Conservation (phyloP, 139 green algal species). For the Choricystis sp. region DNA sequence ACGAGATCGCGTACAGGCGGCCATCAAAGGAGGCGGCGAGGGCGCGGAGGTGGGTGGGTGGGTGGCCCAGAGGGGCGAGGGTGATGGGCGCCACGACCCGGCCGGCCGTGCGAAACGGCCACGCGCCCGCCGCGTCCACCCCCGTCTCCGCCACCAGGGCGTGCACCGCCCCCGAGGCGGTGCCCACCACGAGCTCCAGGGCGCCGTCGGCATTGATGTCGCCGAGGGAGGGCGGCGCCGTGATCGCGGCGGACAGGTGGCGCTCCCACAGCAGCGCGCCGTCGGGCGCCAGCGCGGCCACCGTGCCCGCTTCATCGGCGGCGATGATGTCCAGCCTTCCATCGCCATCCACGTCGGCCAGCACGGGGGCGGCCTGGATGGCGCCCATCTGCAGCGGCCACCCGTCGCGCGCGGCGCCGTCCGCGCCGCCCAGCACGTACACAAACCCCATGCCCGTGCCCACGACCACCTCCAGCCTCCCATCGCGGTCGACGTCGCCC, state of each 20-base stretch:
- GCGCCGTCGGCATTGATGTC: slow-evolving; percentile 9
- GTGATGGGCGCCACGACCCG: slow-evolving; percentile 6
- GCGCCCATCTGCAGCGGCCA: slow-evolving; percentile 86
- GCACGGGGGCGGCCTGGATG: slow-evolving; percentile 76
- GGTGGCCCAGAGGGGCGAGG: not conserved
- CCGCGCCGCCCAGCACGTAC: slow-evolving; percentile 69
- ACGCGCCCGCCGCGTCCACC: slow-evolving; percentile 27
- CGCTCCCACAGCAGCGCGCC: slow-evolving; percentile 84
- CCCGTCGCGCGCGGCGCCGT: slow-evolving; percentile 24
- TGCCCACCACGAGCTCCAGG: slow-evolving; percentile 21
- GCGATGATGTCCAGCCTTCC: slow-evolving; percentile 75
- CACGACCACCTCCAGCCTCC: slow-evolving; percentile 78
- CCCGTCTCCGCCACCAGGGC: slow-evolving; percentile 43
- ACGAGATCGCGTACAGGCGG: slow-evolving; percentile 58
- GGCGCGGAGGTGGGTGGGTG: slow-evolving; percentile 29
- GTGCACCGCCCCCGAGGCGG: slow-evolving; percentile 45
- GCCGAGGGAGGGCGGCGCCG: slow-evolving; percentile 16
- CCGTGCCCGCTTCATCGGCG: slow-evolving; percentile 68
- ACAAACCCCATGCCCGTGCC: slow-evolving; percentile 86
- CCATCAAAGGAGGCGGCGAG: slow-evolving; percentile 73
- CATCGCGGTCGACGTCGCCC: slow-evolving; percentile 69
- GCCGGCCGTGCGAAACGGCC: slow-evolving; percentile 45
- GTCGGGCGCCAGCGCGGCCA: slow-evolving; percentile 54
- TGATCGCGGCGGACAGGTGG: slow-evolving; percentile 49
- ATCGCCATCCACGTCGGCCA: slow-evolving; percentile 80